phyloP scores from a whole-genome alignment of 2,329 filamentous ascomycete genomes.

The Albifimbria verrucaria region DNA sequence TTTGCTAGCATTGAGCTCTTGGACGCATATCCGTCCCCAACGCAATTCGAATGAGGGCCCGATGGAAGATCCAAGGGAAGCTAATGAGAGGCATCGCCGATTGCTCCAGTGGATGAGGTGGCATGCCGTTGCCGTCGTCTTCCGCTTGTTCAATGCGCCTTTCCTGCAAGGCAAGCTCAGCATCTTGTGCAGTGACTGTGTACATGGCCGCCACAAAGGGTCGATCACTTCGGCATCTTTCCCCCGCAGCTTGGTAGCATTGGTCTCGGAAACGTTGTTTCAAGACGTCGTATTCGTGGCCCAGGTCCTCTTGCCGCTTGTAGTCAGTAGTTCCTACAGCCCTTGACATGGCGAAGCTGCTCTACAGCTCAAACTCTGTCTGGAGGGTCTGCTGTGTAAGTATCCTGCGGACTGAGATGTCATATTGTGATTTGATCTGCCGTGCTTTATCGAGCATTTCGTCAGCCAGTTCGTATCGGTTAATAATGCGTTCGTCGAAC shows the following conservation, averaged over 20 bases:
- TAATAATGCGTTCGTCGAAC: conserved; percentile 75
- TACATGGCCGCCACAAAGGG: conserved; percentile 88
- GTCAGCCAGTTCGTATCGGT: conserved; percentile 54
- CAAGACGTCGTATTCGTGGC: conserved; percentile 61
- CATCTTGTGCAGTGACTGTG: conserved; percentile 70
- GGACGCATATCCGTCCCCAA: conserved; percentile 17
- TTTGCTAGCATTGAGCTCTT: conserved; percentile 13
- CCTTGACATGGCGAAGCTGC: conserved; percentile 76
- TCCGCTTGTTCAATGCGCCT: conserved; percentile 15
- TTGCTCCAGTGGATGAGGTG: conserved; percentile 20
- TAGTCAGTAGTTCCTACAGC: conserved; percentile 73
- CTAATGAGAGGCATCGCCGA: conserved; percentile 76
- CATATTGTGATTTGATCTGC: conserved; percentile 73
- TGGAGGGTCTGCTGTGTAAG: conserved; percentile 81
- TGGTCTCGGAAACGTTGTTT: conserved; percentile 65
- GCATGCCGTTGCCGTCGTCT: conserved; percentile 19
- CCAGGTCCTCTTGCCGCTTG: conserved; percentile 82
- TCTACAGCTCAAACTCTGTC: conserved; percentile 91
- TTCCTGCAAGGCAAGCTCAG: conserved; percentile 55
- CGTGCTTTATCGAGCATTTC: conserved; percentile 55
- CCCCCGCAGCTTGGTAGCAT: conserved; percentile 64
- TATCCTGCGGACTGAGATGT: conserved; percentile 69
- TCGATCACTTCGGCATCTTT: conserved; percentile 56
- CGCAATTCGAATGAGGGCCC: conserved; percentile 42
- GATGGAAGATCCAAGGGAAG: conserved; percentile 88